These are phyloP conservation scores for Syzygium aromaticum DNA, from an alignment of 345 rosid genomes.

Conservation along the genomic window DNA sequence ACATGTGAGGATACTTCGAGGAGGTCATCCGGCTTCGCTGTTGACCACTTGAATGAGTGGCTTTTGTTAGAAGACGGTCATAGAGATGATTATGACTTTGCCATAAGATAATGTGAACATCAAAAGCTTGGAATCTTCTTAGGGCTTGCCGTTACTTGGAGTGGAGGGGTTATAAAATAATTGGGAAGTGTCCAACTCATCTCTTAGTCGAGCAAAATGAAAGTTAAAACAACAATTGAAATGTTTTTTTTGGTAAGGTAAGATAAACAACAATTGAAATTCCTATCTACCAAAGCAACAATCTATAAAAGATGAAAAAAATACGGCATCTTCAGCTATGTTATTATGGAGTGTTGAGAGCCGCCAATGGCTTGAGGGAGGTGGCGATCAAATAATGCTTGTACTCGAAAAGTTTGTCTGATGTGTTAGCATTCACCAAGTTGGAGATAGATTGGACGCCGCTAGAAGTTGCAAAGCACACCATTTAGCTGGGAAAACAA, in stretches of 20 bases:
- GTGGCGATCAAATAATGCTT: neutral
- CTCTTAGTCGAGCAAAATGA: neutral
- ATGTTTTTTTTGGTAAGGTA: too few relatives aligned
- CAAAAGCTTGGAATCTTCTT: neutral
- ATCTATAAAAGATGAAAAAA: neutral
- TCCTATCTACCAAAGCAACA: neutral
- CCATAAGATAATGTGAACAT: neutral
- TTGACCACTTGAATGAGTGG: neutral
- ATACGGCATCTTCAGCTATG: neutral
- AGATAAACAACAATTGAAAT: too few relatives aligned
- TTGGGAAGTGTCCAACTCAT: neutral
- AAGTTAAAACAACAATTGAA: neutral
- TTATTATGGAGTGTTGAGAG: neutral
- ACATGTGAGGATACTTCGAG: neutral
- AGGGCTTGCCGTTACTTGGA: neutral
- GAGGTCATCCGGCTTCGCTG: neutral
- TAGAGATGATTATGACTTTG: neutral
- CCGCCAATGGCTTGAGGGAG: neutral
- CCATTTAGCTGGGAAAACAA: neutral
- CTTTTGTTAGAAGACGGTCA: neutral
- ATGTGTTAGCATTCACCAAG: neutral
- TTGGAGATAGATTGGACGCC: neutral
- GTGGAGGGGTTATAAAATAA: neutral
- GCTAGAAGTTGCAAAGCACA: accelerated
- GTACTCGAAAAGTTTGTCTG: neutral